These are phyloP conservation scores for Nannochloropsis granulata DNA, from an alignment of 108 stramenopile genomes.

Conservation along the genomic window DNA sequence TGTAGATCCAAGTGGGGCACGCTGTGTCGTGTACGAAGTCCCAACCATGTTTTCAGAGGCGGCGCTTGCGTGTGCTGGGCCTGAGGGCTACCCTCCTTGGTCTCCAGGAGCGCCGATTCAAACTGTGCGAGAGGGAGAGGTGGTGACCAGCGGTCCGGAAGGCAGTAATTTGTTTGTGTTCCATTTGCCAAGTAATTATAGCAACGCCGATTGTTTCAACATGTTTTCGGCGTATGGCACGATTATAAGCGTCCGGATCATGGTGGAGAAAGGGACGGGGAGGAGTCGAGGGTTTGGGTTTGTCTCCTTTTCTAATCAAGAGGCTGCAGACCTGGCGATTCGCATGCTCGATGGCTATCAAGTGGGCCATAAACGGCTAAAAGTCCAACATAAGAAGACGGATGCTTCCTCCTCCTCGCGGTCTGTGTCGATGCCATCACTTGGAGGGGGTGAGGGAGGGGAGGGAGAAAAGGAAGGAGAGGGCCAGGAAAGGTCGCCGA, in stretches of 20 bases:
- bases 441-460: not conserved
- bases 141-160: constrained; percentile 3
- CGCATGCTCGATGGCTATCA: constrained; percentile 55
- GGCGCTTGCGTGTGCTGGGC: not conserved
- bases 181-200: constrained; percentile 87
- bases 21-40: not conserved
- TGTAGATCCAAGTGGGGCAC: not conserved
- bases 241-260: constrained; percentile 68
- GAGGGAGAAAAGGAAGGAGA: not conserved
- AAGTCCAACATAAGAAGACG: constrained; percentile 8
- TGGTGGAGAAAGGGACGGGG: constrained; percentile 77
- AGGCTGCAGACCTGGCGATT: constrained; percentile 67
- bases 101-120: not conserved
- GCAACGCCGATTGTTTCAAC: constrained; percentile 36
- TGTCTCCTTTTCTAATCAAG: constrained; percentile 69
- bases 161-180: constrained; percentile 95
- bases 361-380: constrained; percentile 5
- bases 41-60: not conserved
- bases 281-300: constrained; percentile 86
- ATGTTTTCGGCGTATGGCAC: constrained; percentile 64
- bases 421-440: not conserved
- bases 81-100: not conserved
- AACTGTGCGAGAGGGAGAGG: not conserved
- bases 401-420: not conserved
- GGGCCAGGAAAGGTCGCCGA: not conserved